These are phyloP conservation scores for Sphaerulina vaccinii DNA, from an alignment of 2,329 filamentous ascomycete species.

Conservation along the genomic window DNA sequence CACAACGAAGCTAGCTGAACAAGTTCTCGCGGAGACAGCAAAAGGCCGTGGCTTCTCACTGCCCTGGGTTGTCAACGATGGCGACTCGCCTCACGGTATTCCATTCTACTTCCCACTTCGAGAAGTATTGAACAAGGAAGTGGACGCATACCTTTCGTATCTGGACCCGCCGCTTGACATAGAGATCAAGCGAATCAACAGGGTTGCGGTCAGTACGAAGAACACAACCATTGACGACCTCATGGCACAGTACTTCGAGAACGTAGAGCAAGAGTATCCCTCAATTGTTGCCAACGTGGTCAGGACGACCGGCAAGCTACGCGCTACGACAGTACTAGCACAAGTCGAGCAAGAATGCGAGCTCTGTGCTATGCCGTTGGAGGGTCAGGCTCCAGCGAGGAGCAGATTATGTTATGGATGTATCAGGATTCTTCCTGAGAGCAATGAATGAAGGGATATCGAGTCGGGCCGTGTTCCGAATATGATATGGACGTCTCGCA, in stretches of 20 bases:
- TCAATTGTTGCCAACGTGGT: constrained; percentile 95
- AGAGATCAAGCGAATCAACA: constrained; percentile 34
- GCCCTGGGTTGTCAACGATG: constrained; percentile 79
- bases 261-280: constrained; percentile 81
- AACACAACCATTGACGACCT: constrained; percentile 87
- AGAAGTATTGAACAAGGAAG: constrained; percentile 80
- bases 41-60: constrained; percentile 85
- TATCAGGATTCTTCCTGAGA: constrained; percentile 36
- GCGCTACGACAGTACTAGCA: constrained; percentile 43
- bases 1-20: constrained; percentile 82
- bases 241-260: constrained; percentile 83
- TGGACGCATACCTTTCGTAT: constrained; percentile 61
- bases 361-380: constrained; percentile 67
- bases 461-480: not conserved
- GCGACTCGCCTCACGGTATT: constrained; percentile 57
- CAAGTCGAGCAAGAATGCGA: constrained; percentile 52
- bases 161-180: constrained; percentile 42
- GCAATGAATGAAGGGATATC: constrained; percentile 5
- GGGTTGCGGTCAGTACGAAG: constrained; percentile 60
- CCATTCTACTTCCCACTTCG: constrained; percentile 76
- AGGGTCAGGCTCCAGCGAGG: constrained; percentile 33
- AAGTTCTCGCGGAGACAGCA: constrained; percentile 81
- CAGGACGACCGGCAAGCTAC: constrained; percentile 80
- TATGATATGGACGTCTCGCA: not conserved
- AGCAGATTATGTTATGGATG: constrained; percentile 69